Conservation (phyloP, 495 filamentous ascomycete species). For the Amniculicola lignicola region DNA sequence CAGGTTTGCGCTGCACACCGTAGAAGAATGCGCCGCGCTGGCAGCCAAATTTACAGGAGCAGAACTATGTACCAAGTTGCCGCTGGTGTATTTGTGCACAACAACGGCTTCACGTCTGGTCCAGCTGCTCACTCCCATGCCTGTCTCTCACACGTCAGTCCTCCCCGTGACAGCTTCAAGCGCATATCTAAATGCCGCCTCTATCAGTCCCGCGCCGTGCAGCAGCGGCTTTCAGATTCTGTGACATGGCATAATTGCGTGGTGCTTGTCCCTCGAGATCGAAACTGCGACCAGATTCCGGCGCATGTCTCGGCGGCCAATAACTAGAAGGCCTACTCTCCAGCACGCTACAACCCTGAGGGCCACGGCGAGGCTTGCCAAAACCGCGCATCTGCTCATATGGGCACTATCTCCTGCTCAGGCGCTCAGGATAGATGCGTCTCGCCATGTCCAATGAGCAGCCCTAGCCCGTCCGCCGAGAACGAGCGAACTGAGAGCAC, state of each 20-base stretch:
- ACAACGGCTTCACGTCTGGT: no score
- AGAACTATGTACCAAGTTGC: no score
- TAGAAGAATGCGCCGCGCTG: no score
- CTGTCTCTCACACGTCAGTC: not conserved
- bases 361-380: no score
- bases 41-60: no score
- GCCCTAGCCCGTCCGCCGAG: conserved; percentile 19
- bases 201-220: not conserved
- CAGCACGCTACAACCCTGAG: no score
- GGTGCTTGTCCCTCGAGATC: conserved; percentile 29
- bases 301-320: conserved; percentile 27
- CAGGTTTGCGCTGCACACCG: no score
- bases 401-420: conserved; percentile 3
- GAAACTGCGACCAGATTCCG: conserved; percentile 29
- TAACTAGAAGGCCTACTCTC: conserved; percentile 14
- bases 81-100: no score
- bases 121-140: not conserved
- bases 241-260: conserved; percentile 28
- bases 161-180: no score
- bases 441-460: conserved; percentile 29
- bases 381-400: conserved; percentile 4
- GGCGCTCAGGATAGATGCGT: conserved; percentile 7
- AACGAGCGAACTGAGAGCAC: conserved; percentile 17
- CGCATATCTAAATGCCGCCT: not conserved
- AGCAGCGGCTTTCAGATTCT: not conserved